These are phyloP conservation scores for Oenanthe javanica DNA, from an alignment of 140 eudicot genomes.

Conservation along the genomic window DNA sequence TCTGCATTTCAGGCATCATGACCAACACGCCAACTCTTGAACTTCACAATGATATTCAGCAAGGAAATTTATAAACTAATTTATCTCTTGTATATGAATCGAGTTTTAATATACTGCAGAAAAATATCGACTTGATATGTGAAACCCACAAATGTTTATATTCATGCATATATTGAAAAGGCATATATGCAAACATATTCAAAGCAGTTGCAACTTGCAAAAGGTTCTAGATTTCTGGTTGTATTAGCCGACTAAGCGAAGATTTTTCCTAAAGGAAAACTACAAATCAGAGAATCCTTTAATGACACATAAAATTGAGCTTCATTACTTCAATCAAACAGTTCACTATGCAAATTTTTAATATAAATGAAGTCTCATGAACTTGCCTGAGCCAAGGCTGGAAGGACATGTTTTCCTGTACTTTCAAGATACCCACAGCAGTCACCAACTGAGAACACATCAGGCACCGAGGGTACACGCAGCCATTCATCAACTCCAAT, in stretches of 20 bases:
- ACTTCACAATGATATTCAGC: background rate
- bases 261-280: background rate
- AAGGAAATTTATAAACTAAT: background rate
- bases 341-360: background rate
- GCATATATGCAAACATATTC: background rate
- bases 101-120: background rate
- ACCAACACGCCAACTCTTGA: background rate
- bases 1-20: background rate
- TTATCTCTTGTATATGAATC: background rate
- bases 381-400: constrained; percentile 94
- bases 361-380: background rate
- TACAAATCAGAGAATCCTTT: background rate
- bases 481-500: constrained; percentile 92
- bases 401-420: constrained; percentile 83
- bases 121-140: background rate
- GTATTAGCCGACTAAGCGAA: background rate
- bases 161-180: background rate
- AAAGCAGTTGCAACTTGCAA: background rate
- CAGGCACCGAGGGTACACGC: constrained; percentile 82
- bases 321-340: background rate
- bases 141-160: background rate
- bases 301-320: background rate
- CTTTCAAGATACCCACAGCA: constrained; percentile 91
- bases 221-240: background rate
- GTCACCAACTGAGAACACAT: constrained; percentile 83